Percentiles rank a stretch among this genome's conserved stretches.
phyloP scores from a whole-genome alignment of 1,139 yeast genomes.

The Candida anutae region DNA sequence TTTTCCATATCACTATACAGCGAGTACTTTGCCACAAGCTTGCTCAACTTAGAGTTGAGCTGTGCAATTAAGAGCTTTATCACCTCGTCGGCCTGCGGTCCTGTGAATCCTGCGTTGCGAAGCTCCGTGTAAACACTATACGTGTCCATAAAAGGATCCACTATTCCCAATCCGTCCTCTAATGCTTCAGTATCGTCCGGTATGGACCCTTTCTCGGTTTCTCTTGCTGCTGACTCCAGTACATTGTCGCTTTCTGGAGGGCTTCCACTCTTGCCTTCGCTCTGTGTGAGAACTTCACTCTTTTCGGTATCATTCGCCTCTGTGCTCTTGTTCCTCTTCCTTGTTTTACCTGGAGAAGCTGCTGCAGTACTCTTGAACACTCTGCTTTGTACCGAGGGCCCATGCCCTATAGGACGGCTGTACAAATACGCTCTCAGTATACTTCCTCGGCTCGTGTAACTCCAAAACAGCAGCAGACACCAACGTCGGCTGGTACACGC shows the following conservation, averaged over 20 bases:
- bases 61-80: slow-evolving; percentile 43
- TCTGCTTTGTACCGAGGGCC: too few relatives aligned
- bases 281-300: background rate
- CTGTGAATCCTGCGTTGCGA: slow-evolving; percentile 41
- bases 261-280: background rate
- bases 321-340: too few relatives aligned
- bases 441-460: too few relatives aligned
- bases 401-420: too few relatives aligned
- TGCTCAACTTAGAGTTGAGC: slow-evolving; percentile 47
- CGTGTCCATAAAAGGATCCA: slow-evolving; percentile 48
- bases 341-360: too few relatives aligned
- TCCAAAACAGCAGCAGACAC: too few relatives aligned
- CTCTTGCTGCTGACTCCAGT: too few relatives aligned
- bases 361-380: too few relatives aligned
- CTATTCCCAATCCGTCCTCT: slow-evolving; percentile 22
- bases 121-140: slow-evolving; percentile 37
- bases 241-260: slow-evolving; percentile 1
- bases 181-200: slow-evolving; percentile 1
- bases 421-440: too few relatives aligned
- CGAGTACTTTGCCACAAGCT: slow-evolving; percentile 51
- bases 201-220: background rate
- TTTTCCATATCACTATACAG: slow-evolving; percentile 72
- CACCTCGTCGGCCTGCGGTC: slow-evolving; percentile 46
- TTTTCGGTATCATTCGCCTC: too few relatives aligned
- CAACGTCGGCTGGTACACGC: too few relatives aligned